Evolutionary conservation across 2,329 filamentous ascomycete genomes (phyloP).

Genomic region (Ophiostoma sp.): DNA sequence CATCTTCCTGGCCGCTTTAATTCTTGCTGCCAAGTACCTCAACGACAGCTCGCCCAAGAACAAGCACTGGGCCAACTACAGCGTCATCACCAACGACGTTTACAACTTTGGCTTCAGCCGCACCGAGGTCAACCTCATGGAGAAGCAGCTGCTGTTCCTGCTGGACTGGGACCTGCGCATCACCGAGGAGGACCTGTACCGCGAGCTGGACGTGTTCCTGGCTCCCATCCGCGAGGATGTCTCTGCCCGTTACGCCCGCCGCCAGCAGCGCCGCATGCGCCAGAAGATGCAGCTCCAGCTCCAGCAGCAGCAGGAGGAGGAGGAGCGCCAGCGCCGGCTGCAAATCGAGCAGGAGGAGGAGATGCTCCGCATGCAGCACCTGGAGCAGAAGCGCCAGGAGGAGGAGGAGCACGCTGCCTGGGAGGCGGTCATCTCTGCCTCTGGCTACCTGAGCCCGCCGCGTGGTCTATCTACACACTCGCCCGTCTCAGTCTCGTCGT

Average conservation of each 20-base stretch:
- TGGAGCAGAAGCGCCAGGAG: constrained; percentile 44
- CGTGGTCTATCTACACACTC: constrained; percentile 34
- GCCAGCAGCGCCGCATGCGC: constrained; percentile 39
- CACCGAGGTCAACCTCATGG: constrained; percentile 98
- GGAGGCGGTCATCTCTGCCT: constrained; percentile 28
- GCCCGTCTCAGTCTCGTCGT: background rate
- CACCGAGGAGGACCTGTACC: constrained; percentile 76
- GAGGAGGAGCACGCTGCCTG: constrained; percentile 30
- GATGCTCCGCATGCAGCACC: constrained; percentile 27
- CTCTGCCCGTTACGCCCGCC: constrained; percentile 46
- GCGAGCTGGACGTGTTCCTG: constrained; percentile 81
- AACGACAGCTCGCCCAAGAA: constrained; percentile 99
- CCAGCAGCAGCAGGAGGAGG: constrained; percentile 37
- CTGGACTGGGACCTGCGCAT: constrained; percentile 93
- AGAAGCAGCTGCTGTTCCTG: constrained; percentile 93
- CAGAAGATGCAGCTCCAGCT: constrained; percentile 33
- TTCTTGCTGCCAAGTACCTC: constrained; percentile 88
- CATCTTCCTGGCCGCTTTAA: constrained; percentile 87
- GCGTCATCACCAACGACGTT: constrained; percentile 60
- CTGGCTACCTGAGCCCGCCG: constrained; percentile 43
- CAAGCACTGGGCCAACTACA: constrained; percentile 99
- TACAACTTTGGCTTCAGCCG: constrained; percentile 82
- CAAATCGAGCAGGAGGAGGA: constrained; percentile 36
- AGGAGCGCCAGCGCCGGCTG: constrained; percentile 33
- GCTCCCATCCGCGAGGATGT: constrained; percentile 68